phyloP scores from a whole-genome alignment of 176 grass and related monocot genomes.

The Cymbopogon citratus region DNA sequence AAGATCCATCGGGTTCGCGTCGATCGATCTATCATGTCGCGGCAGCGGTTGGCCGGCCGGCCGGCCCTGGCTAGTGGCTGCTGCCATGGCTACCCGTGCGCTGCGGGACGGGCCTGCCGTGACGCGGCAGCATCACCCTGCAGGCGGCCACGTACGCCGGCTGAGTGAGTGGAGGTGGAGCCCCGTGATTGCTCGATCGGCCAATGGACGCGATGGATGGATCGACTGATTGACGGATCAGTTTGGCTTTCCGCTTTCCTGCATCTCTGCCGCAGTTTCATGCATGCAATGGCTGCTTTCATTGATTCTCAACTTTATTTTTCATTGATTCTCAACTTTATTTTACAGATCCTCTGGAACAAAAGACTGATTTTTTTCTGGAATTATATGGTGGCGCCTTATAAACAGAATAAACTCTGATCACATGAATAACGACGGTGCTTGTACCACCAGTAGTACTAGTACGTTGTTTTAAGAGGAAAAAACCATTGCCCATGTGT shows the following conservation, averaged over 20 bases:
- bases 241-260: neutral
- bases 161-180: neutral
- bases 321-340: neutral
- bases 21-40: constrained; percentile 17
- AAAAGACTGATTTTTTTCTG: neutral
- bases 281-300: neutral
- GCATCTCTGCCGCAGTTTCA: neutral
- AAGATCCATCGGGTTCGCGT: constrained; percentile 13
- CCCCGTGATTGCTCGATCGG: neutral
- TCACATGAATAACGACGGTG: neutral
- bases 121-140: neutral
- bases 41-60: neutral
- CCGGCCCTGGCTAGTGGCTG: neutral
- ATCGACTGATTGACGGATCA: constrained; percentile 6
- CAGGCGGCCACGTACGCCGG: neutral
- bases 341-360: neutral
- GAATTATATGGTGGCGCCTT: neutral
- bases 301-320: neutral
- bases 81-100: neutral
- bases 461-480: neutral
- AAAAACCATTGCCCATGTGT: neutral
- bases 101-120: neutral
- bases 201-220: neutral
- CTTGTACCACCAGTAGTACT: neutral
- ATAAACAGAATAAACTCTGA: neutral